Percentiles rank a stretch among this genome's conserved stretches.
These are phyloP conservation scores for Gossypium sturtianum DNA, from an alignment of 345 rosid species.

Conservation along the genomic window DNA sequence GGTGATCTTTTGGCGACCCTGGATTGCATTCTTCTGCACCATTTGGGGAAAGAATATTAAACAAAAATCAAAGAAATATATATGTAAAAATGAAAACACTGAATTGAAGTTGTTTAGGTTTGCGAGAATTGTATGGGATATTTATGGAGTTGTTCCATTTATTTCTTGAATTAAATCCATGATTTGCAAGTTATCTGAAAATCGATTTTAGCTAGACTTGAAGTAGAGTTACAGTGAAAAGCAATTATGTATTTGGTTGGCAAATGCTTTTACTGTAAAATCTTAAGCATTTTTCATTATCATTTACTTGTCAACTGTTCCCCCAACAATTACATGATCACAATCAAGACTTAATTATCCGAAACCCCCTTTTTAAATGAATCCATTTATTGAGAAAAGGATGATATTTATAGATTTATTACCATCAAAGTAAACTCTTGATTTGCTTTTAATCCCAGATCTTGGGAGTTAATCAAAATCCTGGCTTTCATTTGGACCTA, in stretches of 20 bases:
- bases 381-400: not conserved
- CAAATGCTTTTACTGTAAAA: not conserved
- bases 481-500: not conserved
- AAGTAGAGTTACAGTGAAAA: not conserved
- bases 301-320: not conserved
- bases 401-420: not conserved
- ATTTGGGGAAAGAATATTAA: not conserved
- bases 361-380: not conserved
- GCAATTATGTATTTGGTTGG: not conserved
- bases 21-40: constrained; percentile 12
- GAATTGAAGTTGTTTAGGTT: not conserved
- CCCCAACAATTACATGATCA: not conserved
- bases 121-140: not conserved
- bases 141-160: not conserved
- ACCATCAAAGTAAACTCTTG: not conserved
- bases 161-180: not conserved
- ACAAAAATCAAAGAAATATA: not conserved
- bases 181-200: not conserved
- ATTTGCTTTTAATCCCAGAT: not conserved
- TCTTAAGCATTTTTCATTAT: not conserved
- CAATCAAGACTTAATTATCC: not conserved
- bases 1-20: constrained; percentile 28
- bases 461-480: not conserved
- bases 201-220: not conserved
- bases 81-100: not conserved